These are phyloP conservation scores for Trametes versicolor DNA, from an alignment of 1,284 basidiomycete species.

Conservation along the genomic window DNA sequence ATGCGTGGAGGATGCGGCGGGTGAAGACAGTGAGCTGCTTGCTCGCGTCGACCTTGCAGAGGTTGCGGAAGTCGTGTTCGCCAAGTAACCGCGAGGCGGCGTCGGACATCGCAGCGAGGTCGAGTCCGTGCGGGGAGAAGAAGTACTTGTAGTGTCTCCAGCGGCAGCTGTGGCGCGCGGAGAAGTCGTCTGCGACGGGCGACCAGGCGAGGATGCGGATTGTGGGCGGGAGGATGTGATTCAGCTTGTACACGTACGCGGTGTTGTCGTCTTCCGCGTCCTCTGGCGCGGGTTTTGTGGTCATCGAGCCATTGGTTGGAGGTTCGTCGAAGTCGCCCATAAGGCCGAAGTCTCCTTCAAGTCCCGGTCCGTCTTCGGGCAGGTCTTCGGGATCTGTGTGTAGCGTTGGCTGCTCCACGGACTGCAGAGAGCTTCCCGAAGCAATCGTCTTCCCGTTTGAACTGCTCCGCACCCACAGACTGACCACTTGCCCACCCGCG, in stretches of 20 bases:
- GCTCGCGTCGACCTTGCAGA: conserved; percentile 93
- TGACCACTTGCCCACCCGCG: conserved; percentile 94
- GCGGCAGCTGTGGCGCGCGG: conserved; percentile 89
- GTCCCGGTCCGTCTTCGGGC: conserved; percentile 23
- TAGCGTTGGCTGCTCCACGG: not conserved
- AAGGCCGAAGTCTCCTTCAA: conserved; percentile 44
- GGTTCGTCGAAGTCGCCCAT: conserved; percentile 42
- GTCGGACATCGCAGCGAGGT: conserved; percentile 81
- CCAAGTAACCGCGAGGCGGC: conserved; percentile 83
- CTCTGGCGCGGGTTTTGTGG: conserved; percentile 36
- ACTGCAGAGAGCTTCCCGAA: not conserved
- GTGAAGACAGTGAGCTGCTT: conserved; percentile 91
- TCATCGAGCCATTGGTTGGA: conserved; percentile 42
- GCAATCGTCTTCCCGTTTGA: conserved; percentile 38
- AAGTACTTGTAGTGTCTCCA: conserved; percentile 99
- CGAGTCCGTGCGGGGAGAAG: conserved; percentile 75
- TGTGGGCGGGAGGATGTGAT: conserved; percentile 89
- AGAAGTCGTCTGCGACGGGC: conserved; percentile 84
- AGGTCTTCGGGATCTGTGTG: not conserved
- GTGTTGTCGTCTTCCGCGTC: conserved; percentile 61
- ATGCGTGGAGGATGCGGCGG: conserved; percentile 72
- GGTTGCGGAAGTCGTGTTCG: conserved; percentile 95
- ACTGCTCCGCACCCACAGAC: conserved; percentile 87
- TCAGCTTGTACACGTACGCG: conserved; percentile 85
- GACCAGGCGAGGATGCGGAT: conserved; percentile 98